Percentiles rank a stretch among this genome's conserved stretches.
Evolutionary conservation across 192 early-diverging fungal genomes (phyloP).

Genomic region (Podochytrium sp.): DNA sequence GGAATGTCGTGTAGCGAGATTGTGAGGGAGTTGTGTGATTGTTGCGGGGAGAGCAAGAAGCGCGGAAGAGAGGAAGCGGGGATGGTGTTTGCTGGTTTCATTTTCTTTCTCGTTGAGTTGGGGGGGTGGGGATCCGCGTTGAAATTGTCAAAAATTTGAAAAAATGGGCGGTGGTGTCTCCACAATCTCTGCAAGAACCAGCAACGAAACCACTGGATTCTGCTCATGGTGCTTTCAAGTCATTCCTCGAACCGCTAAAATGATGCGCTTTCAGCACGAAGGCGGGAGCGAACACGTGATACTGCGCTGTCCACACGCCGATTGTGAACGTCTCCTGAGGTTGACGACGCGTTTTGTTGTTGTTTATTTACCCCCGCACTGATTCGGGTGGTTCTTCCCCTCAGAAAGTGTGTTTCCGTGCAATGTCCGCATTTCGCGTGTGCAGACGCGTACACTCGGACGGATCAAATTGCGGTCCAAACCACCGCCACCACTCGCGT

Average conservation of each 20-base stretch:
- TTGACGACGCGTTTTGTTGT: background rate
- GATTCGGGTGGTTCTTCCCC: background rate
- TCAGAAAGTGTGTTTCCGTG: slow-evolving; percentile 17
- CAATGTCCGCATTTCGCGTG: slow-evolving; percentile 25
- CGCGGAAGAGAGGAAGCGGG: too few species aligned
- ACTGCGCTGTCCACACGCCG: slow-evolving; percentile 19
- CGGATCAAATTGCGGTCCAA: background rate
- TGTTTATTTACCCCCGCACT: background rate
- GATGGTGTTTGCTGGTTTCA: too few species aligned
- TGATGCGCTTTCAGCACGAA: background rate
- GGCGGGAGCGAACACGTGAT: background rate
- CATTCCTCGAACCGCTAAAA: background rate
- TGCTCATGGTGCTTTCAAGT: slow-evolving; percentile 32
- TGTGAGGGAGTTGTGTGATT: too few species aligned
- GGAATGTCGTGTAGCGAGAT: too few species aligned
- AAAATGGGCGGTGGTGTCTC: slow-evolving; percentile 26
- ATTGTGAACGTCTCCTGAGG: slow-evolving; percentile 25
- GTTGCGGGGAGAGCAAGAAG: too few species aligned
- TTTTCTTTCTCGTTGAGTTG: too few species aligned
- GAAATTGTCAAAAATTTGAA: slow-evolving; percentile 11
- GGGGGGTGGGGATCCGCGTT: too few species aligned
- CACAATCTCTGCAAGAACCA: slow-evolving; percentile 3
- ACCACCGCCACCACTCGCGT: background rate
- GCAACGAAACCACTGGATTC: background rate
- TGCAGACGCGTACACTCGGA: slow-evolving; percentile 18